These are phyloP conservation scores for Spathaspora passalidarum DNA, from an alignment of 805 yeast species.

Conservation along the genomic window DNA sequence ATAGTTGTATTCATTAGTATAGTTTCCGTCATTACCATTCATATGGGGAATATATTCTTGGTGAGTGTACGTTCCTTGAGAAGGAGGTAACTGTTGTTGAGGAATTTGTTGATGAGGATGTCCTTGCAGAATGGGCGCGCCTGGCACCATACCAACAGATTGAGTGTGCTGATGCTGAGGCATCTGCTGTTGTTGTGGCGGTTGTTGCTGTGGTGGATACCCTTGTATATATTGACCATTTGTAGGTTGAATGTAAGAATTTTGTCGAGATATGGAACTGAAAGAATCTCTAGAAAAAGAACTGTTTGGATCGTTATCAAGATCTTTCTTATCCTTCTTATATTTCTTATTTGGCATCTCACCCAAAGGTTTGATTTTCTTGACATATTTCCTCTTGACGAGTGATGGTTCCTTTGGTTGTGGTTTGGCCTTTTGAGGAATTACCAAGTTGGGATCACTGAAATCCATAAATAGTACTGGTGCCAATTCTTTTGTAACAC, in stretches of 20 bases:
- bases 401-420: conserved; percentile 40
- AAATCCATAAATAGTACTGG: conserved; percentile 41
- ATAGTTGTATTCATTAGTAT: conserved; percentile 20
- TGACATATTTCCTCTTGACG: conserved; percentile 41
- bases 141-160: not conserved
- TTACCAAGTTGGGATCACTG: conserved; percentile 31
- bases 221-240: conserved; percentile 6
- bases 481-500: conserved; percentile 36
- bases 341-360: conserved; percentile 53
- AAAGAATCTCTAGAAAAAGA: conserved; percentile 6
- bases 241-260: conserved; percentile 6
- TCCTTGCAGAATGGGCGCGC: conserved; percentile 2
- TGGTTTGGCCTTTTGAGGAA: conserved; percentile 33
- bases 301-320: not conserved
- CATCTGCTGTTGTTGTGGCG: conserved; percentile 1
- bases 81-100: conserved; percentile 1
- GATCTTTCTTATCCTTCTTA: conserved; percentile 17
- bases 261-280: conserved; percentile 6
- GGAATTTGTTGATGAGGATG: conserved; percentile 7
- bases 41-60: conserved; percentile 5
- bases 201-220: conserved; percentile 9
- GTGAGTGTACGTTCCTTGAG: conserved; percentile 6
- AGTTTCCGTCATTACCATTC: conserved; percentile 1
- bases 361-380: conserved; percentile 61
- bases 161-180: too few species aligned